Evolutionary conservation across 768 basidiomycete genomes (phyloP).

Genomic region (Xerocomellus chrysenteron): DNA sequence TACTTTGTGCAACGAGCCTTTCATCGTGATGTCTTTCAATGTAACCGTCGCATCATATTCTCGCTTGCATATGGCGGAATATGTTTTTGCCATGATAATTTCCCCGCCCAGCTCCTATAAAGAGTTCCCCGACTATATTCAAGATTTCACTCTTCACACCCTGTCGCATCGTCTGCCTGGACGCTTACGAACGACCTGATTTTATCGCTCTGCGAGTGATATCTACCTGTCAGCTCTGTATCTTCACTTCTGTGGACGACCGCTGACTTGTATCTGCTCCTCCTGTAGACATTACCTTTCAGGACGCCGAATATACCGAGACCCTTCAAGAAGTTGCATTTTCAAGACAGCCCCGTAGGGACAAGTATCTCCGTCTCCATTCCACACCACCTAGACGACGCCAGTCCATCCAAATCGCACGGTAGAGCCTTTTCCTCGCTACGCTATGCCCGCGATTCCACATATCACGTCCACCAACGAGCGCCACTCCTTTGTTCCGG

Average conservation of each 20-base stretch:
- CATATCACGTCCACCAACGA: neutral
- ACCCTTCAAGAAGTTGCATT: neutral
- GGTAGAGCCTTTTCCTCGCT: neutral
- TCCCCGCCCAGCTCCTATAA: conserved; percentile 14
- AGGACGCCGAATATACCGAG: neutral
- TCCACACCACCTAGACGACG: neutral
- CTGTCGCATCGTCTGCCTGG: conserved; percentile 10
- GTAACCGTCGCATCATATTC: conserved; percentile 7
- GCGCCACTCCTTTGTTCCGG: conserved; percentile 6
- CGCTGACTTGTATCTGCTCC: neutral
- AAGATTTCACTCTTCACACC: neutral
- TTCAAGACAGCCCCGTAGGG: neutral
- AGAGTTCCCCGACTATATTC: neutral
- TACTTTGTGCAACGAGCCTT: conserved; percentile 19
- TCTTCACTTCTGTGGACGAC: neutral
- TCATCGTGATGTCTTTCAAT: conserved; percentile 19
- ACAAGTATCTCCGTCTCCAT: neutral
- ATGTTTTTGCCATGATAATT: neutral
- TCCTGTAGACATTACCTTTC: neutral
- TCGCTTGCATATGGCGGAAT: neutral
- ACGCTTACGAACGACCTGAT: conserved; percentile 5
- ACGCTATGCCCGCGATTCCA: conserved; percentile 8
- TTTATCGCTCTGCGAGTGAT: conserved; percentile 4
- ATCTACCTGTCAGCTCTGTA: conserved; percentile 4
- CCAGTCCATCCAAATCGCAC: neutral